Conservation (phyloP, 2,329 filamentous ascomycete genomes). For the Cladophialophora immunda region DNA sequence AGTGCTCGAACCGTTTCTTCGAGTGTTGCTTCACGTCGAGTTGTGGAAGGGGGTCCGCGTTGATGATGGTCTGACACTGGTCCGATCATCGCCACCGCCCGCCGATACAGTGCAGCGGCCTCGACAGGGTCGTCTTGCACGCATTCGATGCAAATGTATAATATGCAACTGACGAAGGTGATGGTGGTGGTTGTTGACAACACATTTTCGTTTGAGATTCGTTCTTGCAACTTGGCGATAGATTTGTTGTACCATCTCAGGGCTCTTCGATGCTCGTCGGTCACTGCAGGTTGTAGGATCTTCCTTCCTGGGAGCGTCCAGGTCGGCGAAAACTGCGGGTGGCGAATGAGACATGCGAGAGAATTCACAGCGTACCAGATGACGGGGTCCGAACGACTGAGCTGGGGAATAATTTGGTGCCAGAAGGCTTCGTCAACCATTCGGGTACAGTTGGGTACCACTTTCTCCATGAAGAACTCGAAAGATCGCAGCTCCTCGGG, state of each 20-base stretch:
- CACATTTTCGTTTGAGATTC: slow-evolving; percentile 11
- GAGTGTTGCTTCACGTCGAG: not conserved
- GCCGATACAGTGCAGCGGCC: slow-evolving; percentile 22
- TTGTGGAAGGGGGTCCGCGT: not conserved
- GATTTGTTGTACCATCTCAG: slow-evolving; percentile 28
- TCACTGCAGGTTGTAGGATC: not conserved
- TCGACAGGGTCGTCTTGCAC: slow-evolving; percentile 24
- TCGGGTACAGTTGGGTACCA: slow-evolving; percentile 24
- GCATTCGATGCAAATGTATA: slow-evolving; percentile 34
- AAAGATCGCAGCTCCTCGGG: slow-evolving; percentile 23
- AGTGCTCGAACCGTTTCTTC: slow-evolving; percentile 15
- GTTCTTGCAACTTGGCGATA: slow-evolving; percentile 20
- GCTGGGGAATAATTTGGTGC: slow-evolving; percentile 27
- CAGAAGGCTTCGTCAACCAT: slow-evolving; percentile 27
- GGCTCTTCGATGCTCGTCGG: slow-evolving; percentile 25
- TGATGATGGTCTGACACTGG: not conserved
- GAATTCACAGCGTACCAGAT: slow-evolving; percentile 31
- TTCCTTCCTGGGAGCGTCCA: slow-evolving; percentile 11
- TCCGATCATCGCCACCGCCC: slow-evolving; percentile 21
- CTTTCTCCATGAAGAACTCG: slow-evolving; percentile 30
- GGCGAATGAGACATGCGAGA: slow-evolving; percentile 25
- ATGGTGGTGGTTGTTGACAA: slow-evolving; percentile 5
- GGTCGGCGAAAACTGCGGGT: slow-evolving; percentile 18
- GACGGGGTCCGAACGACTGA: slow-evolving; percentile 20
- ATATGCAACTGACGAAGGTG: slow-evolving; percentile 23